Evolutionary conservation across 1,284 basidiomycete species (phyloP).

Genomic region (Porodaedalea pini): DNA sequence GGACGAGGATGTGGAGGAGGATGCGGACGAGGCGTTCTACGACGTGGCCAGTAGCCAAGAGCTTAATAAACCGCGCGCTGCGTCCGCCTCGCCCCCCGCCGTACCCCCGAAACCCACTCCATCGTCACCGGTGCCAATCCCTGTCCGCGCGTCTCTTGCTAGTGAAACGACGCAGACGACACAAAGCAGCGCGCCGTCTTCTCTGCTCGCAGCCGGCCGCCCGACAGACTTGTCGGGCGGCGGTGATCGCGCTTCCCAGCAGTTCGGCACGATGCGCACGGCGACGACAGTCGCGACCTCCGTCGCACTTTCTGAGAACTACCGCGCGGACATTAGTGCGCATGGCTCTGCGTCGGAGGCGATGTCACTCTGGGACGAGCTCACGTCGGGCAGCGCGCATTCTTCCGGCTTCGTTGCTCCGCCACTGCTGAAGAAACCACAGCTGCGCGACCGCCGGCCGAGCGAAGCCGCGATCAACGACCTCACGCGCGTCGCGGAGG

Average conservation of each 20-base stretch:
- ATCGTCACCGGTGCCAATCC: background rate
- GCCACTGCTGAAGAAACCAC: conserved; percentile 1
- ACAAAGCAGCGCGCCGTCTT: conserved; percentile 59
- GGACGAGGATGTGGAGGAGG: conserved; percentile 12
- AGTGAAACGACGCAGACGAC: conserved; percentile 48
- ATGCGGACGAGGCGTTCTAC: conserved; percentile 11
- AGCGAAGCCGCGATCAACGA: conserved; percentile 61
- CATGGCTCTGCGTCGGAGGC: conserved; percentile 34
- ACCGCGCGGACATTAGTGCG: conserved; percentile 54
- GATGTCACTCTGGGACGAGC: conserved; percentile 39
- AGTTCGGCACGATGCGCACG: conserved; percentile 75
- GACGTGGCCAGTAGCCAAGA: conserved; percentile 6
- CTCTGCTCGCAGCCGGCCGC: conserved; percentile 40
- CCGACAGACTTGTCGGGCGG: conserved; percentile 30
- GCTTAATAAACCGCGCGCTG: background rate
- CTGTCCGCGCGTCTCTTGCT: conserved; percentile 34
- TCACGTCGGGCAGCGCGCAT: conserved; percentile 5
- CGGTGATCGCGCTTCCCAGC: conserved; percentile 43
- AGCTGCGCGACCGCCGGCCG: conserved; percentile 50
- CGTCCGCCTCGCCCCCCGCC: background rate
- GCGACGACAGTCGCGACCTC: conserved; percentile 74
- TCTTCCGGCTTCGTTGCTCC: background rate
- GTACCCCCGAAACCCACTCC: background rate
- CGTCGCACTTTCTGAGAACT: conserved; percentile 43
- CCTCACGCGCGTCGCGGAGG: conserved; percentile 66